Base-by-base conservation (phyloP, 2,329 filamentous ascomycete genomes). In the Tolypocladium ovalisporum region DNA sequence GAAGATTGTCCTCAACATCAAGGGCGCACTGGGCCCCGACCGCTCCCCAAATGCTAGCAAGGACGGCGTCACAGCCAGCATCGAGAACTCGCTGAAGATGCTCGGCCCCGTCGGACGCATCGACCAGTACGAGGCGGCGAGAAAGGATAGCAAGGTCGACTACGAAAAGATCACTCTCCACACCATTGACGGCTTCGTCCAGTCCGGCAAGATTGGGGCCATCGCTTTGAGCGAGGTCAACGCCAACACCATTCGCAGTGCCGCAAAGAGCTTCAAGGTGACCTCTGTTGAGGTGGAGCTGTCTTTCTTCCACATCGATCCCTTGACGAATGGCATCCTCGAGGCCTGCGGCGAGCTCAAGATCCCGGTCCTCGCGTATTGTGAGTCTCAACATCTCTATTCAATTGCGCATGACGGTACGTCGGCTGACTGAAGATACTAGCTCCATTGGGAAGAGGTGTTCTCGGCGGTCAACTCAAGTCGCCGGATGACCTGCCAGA, bases 311-410 rank as follows among this genome's bases (percentile, higher is more conserved):
- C 64, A 70, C 12, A 74, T 75, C 0, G 78, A 82, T 19, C 72
- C 76, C 29, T 69, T 81, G 32, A 68, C 66, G 27, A 81, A 82
- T 61, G 79, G 80, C 2, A 70, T 84, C 39, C 76, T 77, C 3
- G 74, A 73, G 2, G 77, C 81, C 0, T 87, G 83, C 64, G 77
- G 75, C 0, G 78, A 92, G 66, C 70, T 87, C 52, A 73, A 77
- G 52, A 90, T 93, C 59, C 85, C 87, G 0, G 73, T 92, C 53
- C 71, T 90, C 39, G 87, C 86, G 0, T 92, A 90, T 71, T 86
- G 73, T 75, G 67, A 64, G 72, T 68, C 10, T 19, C 12, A 22
- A 4, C 19, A 54, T 51, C 36, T 2, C 24, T 32, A 22, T 44
- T 5, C 65, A 60, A n/a, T 56, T 55, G 36, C 15, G 2, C 13